Percentiles rank a stretch among this genome's conserved stretches.
Conservation (phyloP, 305 asterid genomes). For the Petunia hybrid region DNA sequence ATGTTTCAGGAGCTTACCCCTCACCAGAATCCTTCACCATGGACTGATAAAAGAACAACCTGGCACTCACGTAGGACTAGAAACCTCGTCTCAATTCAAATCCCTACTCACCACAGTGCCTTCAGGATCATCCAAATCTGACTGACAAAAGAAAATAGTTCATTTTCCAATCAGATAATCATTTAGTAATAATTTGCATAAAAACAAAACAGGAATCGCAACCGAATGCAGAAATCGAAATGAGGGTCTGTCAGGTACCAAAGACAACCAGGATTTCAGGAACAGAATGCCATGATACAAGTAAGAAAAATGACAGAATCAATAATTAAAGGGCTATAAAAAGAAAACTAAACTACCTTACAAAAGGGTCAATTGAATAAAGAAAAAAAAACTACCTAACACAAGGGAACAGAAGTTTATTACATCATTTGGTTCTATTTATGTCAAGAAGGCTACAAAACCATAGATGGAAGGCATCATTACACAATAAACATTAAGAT, state of each 20-base stretch:
- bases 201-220: slow-evolving; percentile 12
- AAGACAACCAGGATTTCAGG: slow-evolving; percentile 36
- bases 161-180: neutral
- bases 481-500: slow-evolving; percentile 2
- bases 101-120: neutral
- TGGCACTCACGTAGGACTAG: slow-evolving; percentile 15
- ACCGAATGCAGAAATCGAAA: slow-evolving; percentile 1
- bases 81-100: slow-evolving; percentile 33
- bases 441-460: neutral
- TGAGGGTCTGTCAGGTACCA: slow-evolving; percentile 35
- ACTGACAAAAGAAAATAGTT: neutral
- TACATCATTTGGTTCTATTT: neutral
- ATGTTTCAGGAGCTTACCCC: slow-evolving; percentile 49
- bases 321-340: slow-evolving; percentile 30
- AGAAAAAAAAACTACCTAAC: neutral
- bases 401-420: slow-evolving; percentile 31
- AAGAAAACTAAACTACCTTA: slow-evolving; percentile 11
- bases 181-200: slow-evolving; percentile 32
- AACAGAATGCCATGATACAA: slow-evolving; percentile 47
- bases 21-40: slow-evolving; percentile 39
- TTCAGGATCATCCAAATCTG: neutral
- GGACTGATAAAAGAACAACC: slow-evolving; percentile 33
- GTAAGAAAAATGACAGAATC: slow-evolving; percentile 41
- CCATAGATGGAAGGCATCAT: slow-evolving; percentile 6
- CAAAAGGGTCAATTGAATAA: neutral